Conservation (phyloP, 768 basidiomycete species). For the Rhizopogon vinicolor region DNA sequence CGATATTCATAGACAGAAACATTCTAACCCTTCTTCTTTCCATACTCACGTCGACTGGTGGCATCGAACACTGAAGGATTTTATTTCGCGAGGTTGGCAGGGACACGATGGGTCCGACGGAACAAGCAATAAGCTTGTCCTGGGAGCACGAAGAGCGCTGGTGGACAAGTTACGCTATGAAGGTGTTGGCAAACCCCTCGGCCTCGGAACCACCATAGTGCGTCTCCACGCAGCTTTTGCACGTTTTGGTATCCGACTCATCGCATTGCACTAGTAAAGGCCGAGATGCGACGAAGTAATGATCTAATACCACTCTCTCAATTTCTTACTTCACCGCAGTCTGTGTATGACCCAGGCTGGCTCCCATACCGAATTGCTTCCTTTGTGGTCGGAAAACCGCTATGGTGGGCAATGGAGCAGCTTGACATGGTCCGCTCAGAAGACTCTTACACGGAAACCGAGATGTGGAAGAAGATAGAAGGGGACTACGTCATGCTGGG, state of each 20-base stretch:
- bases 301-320: conserved; percentile 43
- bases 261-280: conserved; percentile 52
- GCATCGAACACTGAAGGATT: conserved; percentile 58
- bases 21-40: conserved; percentile 81
- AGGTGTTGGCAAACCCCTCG: conserved; percentile 72
- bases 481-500: conserved; percentile 69
- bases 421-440: conserved; percentile 64
- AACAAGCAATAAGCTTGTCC: conserved; percentile 47
- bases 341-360: conserved; percentile 68
- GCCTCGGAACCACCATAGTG: conserved; percentile 69
- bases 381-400: conserved; percentile 68
- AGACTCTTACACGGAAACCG: conserved; percentile 41
- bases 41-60: conserved; percentile 86
- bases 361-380: conserved; percentile 66
- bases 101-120: conserved; percentile 6
- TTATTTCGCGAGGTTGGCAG: conserved; percentile 59
- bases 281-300: conserved; percentile 51
- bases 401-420: conserved; percentile 86
- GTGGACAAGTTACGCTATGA: conserved; percentile 59
- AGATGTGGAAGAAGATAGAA: conserved; percentile 53
- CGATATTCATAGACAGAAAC: conserved; percentile 79
- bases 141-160: conserved; percentile 50
- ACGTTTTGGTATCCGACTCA: conserved; percentile 15
- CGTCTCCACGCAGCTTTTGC: conserved; percentile 28
- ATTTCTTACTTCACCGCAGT: conserved; percentile 52